Percentiles rank a stretch among this genome's conserved stretches.
Conservation (phyloP, 225 moss, liverwort and hornwort genomes). For the Marchantia paleacea region DNA sequence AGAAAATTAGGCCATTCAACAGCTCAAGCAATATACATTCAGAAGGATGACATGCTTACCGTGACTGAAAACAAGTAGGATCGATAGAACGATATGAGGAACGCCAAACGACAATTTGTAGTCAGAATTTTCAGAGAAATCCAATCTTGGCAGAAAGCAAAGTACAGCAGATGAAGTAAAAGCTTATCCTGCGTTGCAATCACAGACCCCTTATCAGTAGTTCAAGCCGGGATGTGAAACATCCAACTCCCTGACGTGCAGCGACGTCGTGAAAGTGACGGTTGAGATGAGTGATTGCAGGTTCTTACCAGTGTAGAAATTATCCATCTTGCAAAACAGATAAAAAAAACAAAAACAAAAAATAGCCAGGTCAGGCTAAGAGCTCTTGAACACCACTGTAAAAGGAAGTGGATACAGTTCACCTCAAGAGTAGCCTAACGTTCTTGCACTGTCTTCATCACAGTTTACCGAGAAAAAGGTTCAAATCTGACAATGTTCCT, state of each 20-base stretch:
- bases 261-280: neutral
- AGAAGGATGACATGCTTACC: slow-evolving; percentile 15
- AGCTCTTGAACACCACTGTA: no score
- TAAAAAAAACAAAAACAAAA: neutral
- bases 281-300: no score
- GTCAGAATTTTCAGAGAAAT: neutral
- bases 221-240: neutral
- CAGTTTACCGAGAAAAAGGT: no score
- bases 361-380: neutral
- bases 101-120: neutral
- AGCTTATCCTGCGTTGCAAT: neutral
- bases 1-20: neutral
- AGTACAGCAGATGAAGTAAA: neutral
- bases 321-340: slow-evolving; percentile 65
- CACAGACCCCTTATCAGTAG: neutral
- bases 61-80: slow-evolving; percentile 11
- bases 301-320: slow-evolving; percentile 85
- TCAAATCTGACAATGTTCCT: no score
- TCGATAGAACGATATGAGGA: neutral
- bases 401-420: no score
- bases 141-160: neutral
- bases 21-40: neutral
- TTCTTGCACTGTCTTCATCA: no score
- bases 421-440: no score
- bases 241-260: neutral